Base-by-base conservation (phyloP, 2,329 filamentous ascomycete species). In the Graphiopsis chlorocephala region DNA sequence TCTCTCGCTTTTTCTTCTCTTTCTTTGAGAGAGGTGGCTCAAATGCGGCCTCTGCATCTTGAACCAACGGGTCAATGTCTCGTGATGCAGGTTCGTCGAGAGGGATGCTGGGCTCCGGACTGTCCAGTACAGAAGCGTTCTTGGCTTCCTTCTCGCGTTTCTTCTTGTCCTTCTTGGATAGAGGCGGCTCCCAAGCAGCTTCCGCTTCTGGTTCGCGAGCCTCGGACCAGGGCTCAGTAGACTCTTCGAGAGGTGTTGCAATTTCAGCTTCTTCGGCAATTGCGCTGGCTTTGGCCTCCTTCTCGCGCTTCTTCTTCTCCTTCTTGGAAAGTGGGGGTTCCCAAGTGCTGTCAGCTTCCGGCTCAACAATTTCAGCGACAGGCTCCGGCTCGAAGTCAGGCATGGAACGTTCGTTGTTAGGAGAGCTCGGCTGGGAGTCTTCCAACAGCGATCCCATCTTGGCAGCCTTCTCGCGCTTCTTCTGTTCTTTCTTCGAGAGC, bases 131-230 rank as follows among this genome's bases (percentile, higher is more conserved):
- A 48, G 10, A 26, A 14, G 45, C 15, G 17, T 70, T 68, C 35
- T 57, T 57, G 29, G 52, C n/a, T n/a, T 58, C 53, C 20, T 64
- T 64, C 28, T 64, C 62, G 10, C 68, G 76, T 67, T 77, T 79
- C 72, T 79, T 81, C 68, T 76, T 67, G 74, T 75, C 74, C 50
- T 74, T 74, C 67, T 75, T 75, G 64, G 69, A 72, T 23, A 72
- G 67, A 25, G 69, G 73, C 68, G 53, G 74, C 71, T 69, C 78
- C 76, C 67, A 72, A 15, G 71, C 69, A 15, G 48, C 60, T 17
- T 64, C 63, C 57, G 11, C 26, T 4, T 60, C 55, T 11, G 55
- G 28, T 12, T 58, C 61, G 53, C 61, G 61, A 59, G 53, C 12
- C 25, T 62, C 48, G 67, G 68, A 45, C 67, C 68, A 53, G 20